Percentiles rank a stretch among this genome's conserved stretches.
phyloP scores from a whole-genome alignment of 1,284 basidiomycete genomes.

The Ceratorhiza oryzae-sativae region DNA sequence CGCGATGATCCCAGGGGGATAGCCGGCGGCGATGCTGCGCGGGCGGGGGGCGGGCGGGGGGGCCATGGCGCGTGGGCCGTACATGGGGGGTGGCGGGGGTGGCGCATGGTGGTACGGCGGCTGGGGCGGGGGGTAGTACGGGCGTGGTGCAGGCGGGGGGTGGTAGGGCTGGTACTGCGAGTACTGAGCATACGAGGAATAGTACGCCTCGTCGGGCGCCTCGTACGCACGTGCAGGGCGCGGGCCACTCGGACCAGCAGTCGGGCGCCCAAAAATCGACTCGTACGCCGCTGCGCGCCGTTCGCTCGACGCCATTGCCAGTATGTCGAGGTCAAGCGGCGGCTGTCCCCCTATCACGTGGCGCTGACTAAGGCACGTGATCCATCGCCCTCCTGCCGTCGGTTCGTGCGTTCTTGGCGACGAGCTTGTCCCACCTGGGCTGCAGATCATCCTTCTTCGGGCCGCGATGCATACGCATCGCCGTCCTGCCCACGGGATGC shows the following conservation, averaged over 20 bases:
- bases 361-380: conserved; percentile 26
- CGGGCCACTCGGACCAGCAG: conserved; percentile 60
- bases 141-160: conserved; percentile 44
- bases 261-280: conserved; percentile 80
- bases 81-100: conserved; percentile 43
- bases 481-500: background rate
- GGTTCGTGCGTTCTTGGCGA: too few relatives aligned
- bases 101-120: conserved; percentile 43
- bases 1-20: conserved; percentile 57
- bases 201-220: conserved; percentile 16
- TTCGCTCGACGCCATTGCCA: conserved; percentile 35
- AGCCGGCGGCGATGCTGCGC: conserved; percentile 60
- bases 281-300: conserved; percentile 81
- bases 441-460: conserved; percentile 14
- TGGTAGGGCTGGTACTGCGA: conserved; percentile 42
- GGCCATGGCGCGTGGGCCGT: conserved; percentile 46
- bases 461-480: background rate
- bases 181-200: conserved; percentile 26
- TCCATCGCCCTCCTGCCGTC: background rate
- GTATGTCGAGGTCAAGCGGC: conserved; percentile 37
- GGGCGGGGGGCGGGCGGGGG: conserved; percentile 55
- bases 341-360: conserved; percentile 14
- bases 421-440: background rate
- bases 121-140: conserved; percentile 47
- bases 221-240: conserved; percentile 28